A percentile compares a stretch with the other conserved stretches of the same genome.
Evolutionary conservation across 768 basidiomycete species (phyloP).

Genomic region (Paxillus involutus): DNA sequence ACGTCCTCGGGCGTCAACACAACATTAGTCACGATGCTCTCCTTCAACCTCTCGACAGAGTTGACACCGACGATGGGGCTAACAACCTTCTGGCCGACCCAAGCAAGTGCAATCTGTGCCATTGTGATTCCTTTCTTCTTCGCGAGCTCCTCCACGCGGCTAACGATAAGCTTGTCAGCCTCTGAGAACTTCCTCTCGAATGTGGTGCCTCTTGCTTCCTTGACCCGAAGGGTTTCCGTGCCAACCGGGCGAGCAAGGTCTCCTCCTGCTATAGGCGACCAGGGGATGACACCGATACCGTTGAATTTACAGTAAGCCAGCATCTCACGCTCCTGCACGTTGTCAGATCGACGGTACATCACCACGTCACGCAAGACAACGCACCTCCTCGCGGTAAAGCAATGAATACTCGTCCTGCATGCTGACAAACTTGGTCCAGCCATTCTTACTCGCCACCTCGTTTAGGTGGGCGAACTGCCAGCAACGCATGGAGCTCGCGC

Average conservation of each 20-base stretch:
- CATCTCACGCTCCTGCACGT: constrained; percentile 43
- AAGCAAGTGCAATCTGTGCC: constrained; percentile 46
- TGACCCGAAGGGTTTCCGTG: constrained; percentile 20
- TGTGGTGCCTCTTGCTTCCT: constrained; percentile 14
- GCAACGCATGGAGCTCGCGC: constrained; percentile 45
- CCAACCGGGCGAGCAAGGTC: constrained; percentile 38
- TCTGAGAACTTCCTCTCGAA: constrained; percentile 26
- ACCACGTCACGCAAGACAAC: background rate
- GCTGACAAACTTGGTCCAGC: constrained; percentile 54
- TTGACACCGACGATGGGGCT: constrained; percentile 46
- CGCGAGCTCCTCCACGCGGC: constrained; percentile 41
- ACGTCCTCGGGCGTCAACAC: constrained; percentile 31
- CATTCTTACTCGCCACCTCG: constrained; percentile 41
- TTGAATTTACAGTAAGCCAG: constrained; percentile 43
- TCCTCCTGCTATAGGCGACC: constrained; percentile 44
- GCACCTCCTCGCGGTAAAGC: constrained; percentile 54
- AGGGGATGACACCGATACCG: constrained; percentile 55
- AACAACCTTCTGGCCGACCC: constrained; percentile 39
- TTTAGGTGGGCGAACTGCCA: constrained; percentile 48
- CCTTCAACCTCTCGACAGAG: constrained; percentile 29
- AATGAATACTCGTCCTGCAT: constrained; percentile 57
- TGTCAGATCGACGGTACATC: background rate
- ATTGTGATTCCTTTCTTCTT: constrained; percentile 40
- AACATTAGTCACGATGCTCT: constrained; percentile 26
- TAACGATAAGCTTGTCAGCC: constrained; percentile 36